A percentile compares a stretch with the other conserved stretches of the same genome.
These are phyloP conservation scores for Fusarium sp. DNA, from an alignment of 2,329 filamentous ascomycete species.

Conservation along the genomic window DNA sequence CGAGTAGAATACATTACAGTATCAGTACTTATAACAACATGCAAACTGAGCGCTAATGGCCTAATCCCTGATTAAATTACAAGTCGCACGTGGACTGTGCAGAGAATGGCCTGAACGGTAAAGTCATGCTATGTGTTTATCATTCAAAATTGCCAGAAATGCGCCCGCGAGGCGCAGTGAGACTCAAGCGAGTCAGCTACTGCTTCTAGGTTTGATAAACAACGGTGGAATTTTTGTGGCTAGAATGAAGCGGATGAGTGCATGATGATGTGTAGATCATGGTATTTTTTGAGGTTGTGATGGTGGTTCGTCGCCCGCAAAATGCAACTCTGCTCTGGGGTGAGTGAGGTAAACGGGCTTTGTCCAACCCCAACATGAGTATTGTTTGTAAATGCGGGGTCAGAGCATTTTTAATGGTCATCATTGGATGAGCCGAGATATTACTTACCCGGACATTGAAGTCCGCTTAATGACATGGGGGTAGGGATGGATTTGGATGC, in stretches of 20 bases:
- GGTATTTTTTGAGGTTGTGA: constrained; percentile 17
- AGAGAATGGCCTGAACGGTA: constrained; percentile 9
- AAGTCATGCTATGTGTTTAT: constrained; percentile 11
- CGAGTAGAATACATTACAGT: constrained; percentile 46
- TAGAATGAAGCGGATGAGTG: constrained; percentile 15
- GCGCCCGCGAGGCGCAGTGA: constrained; percentile 29
- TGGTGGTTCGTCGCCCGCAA: constrained; percentile 18
- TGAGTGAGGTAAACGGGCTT: constrained; percentile 33
- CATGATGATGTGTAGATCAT: constrained; percentile 35
- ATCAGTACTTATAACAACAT: constrained; percentile 27
- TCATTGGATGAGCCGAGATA: constrained; percentile 32
- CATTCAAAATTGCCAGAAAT: constrained; percentile 7
- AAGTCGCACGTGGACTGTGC: constrained; percentile 13
- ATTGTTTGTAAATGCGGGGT: constrained; percentile 34
- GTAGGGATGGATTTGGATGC: background rate
- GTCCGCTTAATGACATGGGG: constrained; percentile 36
- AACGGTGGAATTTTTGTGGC: constrained; percentile 28
- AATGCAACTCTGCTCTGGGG: constrained; percentile 3
- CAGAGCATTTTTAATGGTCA: constrained; percentile 6
- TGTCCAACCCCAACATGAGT: constrained; percentile 28
- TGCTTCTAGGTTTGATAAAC: constrained; percentile 14
- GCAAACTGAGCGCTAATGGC: constrained; percentile 29
- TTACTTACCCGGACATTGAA: constrained; percentile 41
- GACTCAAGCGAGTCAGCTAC: constrained; percentile 16
- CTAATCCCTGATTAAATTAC: constrained; percentile 16